Percentiles rank a stretch among this genome's conserved stretches.
Conservation (phyloP, 1,284 basidiomycete species). For the Pseudozyma tsukubaensis region DNA sequence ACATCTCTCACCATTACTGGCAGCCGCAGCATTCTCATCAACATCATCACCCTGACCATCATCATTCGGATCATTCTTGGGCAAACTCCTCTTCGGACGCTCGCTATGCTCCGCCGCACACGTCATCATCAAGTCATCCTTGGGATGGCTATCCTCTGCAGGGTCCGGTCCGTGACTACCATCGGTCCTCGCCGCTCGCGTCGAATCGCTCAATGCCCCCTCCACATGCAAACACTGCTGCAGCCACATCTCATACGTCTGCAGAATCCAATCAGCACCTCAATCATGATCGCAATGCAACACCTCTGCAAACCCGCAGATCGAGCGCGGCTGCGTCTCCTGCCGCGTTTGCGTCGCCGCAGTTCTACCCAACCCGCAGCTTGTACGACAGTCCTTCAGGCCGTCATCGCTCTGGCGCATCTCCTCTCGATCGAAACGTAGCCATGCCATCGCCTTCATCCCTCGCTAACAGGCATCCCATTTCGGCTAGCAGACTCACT, state of each 20-base stretch:
- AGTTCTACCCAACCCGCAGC: conserved; percentile 10
- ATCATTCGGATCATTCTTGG: conserved; percentile 17
- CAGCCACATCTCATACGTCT: not conserved
- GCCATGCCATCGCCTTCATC: conserved; percentile 10
- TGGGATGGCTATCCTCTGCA: conserved; percentile 34
- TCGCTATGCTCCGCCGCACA: conserved; percentile 9
- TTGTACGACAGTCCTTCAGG: conserved; percentile 6
- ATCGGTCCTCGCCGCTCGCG: conserved; percentile 26
- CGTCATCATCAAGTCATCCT: not conserved
- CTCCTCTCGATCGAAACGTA: conserved; percentile 12
- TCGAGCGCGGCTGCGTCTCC: conserved; percentile 2
- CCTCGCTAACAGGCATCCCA: conserved; percentile 26
- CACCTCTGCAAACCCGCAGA: conserved; percentile 4
- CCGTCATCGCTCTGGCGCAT: conserved; percentile 10
- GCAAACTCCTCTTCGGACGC: conserved; percentile 3
- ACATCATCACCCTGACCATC: conserved; percentile 9
- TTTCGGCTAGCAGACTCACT: conserved; percentile 31
- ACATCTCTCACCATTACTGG: conserved; percentile 12
- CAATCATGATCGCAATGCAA: conserved; percentile 1
- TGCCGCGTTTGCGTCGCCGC: conserved; percentile 18
- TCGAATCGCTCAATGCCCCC: conserved; percentile 20
- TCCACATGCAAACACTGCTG: conserved; percentile 6
- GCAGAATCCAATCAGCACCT: conserved; percentile 2
- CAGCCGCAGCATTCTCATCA: conserved; percentile 15
- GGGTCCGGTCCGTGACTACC: conserved; percentile 16